These are phyloP conservation scores for Colletotrichum cordylinicola DNA, from an alignment of 2,329 filamentous ascomycete genomes.

Conservation along the genomic window DNA sequence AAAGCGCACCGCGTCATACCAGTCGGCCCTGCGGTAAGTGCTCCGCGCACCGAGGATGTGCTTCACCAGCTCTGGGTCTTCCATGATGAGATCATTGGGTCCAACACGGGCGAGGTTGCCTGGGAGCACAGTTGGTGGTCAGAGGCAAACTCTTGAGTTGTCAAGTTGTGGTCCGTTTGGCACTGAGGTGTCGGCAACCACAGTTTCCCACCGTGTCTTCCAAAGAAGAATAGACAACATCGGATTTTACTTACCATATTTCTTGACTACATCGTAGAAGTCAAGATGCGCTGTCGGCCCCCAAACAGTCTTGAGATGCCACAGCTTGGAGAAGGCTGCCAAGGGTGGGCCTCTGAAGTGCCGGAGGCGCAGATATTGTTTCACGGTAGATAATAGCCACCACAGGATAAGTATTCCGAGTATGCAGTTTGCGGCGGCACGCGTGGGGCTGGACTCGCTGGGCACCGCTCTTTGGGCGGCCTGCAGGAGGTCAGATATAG, in stretches of 20 bases:
- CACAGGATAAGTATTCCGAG: conserved; percentile 9
- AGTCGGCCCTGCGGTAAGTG: conserved; percentile 40
- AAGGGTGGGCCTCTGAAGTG: conserved; percentile 43
- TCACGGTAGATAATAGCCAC: conserved; percentile 22
- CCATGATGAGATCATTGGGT: conserved; percentile 22
- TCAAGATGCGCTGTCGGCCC: conserved; percentile 38
- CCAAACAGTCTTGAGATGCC: conserved; percentile 36
- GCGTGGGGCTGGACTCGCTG: neutral
- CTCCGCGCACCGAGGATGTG: conserved; percentile 41
- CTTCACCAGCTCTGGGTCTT: conserved; percentile 30
- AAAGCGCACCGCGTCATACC: conserved; percentile 55
- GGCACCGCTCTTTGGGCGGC: neutral
- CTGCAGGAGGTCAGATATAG: neutral
- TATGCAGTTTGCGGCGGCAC: neutral
- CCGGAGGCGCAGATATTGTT: conserved; percentile 40
- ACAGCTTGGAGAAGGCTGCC: conserved; percentile 44
- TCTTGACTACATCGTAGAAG: conserved; percentile 37
- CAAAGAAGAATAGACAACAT: neutral
- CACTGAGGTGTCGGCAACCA: neutral
- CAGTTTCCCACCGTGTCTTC: neutral
- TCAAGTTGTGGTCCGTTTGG: neutral
- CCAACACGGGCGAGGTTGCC: conserved; percentile 23
- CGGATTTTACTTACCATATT: conserved; percentile 34
- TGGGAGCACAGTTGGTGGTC: neutral
- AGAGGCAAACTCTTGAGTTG: neutral